These are phyloP conservation scores for Volutella citrinella DNA, from an alignment of 2,329 filamentous ascomycete species.

Conservation along the genomic window DNA sequence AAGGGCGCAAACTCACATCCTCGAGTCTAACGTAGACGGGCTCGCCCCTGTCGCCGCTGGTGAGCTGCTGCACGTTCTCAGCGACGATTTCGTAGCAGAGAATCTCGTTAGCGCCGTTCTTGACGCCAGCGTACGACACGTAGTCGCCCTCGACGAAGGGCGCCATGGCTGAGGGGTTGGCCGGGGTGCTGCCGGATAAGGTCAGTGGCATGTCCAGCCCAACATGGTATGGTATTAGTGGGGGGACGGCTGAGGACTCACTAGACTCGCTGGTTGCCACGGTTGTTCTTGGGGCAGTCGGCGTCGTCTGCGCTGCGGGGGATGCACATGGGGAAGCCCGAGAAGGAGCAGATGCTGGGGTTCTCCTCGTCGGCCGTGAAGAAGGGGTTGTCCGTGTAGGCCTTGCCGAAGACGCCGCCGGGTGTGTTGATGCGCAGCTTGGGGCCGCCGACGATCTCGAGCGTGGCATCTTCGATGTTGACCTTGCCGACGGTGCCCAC, in stretches of 20 bases:
- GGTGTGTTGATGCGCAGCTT: constrained; percentile 41
- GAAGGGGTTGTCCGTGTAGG: constrained; percentile 34
- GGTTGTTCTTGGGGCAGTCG: constrained; percentile 32
- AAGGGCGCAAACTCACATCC: constrained; percentile 26
- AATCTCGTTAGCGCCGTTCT: constrained; percentile 27
- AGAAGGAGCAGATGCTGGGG: constrained; percentile 45
- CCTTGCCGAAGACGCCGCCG: constrained; percentile 41
- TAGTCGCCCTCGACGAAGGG: constrained; percentile 36
- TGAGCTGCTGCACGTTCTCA: constrained; percentile 35
- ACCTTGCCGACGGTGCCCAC: constrained; percentile 35
- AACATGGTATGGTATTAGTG: not conserved
- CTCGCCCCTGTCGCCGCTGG: constrained; percentile 24
- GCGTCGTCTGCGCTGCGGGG: constrained; percentile 38
- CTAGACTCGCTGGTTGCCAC: constrained; percentile 31
- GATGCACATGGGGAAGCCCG: constrained; percentile 52
- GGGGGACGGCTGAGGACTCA: constrained; percentile 22
- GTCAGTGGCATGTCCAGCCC: too few relatives aligned
- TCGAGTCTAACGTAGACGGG: constrained; percentile 36
- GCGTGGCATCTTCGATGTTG: constrained; percentile 29
- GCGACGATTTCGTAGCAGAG: constrained; percentile 35
- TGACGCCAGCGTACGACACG: constrained; percentile 32
- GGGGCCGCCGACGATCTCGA: constrained; percentile 32
- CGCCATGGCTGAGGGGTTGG: constrained; percentile 34
- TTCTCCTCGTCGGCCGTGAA: constrained; percentile 48
- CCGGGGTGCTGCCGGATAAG: constrained; percentile 25